These are phyloP conservation scores for Diaporthe vexans DNA, from an alignment of 2,329 filamentous ascomycete species.

Conservation along the genomic window DNA sequence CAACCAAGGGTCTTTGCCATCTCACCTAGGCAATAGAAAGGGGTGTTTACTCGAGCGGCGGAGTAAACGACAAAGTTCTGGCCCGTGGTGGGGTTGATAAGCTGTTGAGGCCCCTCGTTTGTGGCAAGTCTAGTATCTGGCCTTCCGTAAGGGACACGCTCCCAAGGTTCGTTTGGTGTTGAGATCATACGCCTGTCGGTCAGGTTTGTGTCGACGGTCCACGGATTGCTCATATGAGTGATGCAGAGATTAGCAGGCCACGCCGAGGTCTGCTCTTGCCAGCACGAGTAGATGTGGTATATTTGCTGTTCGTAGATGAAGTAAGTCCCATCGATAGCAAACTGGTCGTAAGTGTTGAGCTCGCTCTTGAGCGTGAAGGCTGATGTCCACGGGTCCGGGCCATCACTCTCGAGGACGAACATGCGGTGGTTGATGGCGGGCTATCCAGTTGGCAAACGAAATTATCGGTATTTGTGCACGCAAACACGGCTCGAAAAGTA, in stretches of 20 bases:
- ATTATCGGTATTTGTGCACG: not conserved
- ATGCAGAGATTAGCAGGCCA: conserved; percentile 55
- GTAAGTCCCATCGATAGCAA: conserved; percentile 55
- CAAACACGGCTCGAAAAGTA: not conserved
- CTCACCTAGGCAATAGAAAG: conserved; percentile 52
- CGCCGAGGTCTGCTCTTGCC: conserved; percentile 52
- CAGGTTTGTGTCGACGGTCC: conserved; percentile 51
- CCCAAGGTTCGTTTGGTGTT: conserved; percentile 52
- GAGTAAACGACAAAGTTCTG: conserved; percentile 55
- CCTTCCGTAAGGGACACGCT: conserved; percentile 53
- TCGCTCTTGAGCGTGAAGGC: conserved; percentile 50
- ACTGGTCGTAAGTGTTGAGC: conserved; percentile 54
- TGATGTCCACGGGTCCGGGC: conserved; percentile 52
- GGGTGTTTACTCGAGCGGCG: conserved; percentile 54
- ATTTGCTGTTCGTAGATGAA: conserved; percentile 49
- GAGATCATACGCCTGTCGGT: conserved; percentile 52
- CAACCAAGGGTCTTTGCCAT: not conserved
- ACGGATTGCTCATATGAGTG: conserved; percentile 52
- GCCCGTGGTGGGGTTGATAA: conserved; percentile 53
- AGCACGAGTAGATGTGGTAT: conserved; percentile 55
- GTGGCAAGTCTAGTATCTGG: conserved; percentile 51
- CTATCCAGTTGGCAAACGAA: not conserved
- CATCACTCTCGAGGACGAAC: conserved; percentile 51
- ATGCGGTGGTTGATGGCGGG: conserved; percentile 55
- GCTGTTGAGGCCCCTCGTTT: conserved; percentile 54